These are phyloP conservation scores for Teratosphaeriaceae sp. DNA, from an alignment of 2,329 filamentous ascomycete species.

Conservation along the genomic window DNA sequence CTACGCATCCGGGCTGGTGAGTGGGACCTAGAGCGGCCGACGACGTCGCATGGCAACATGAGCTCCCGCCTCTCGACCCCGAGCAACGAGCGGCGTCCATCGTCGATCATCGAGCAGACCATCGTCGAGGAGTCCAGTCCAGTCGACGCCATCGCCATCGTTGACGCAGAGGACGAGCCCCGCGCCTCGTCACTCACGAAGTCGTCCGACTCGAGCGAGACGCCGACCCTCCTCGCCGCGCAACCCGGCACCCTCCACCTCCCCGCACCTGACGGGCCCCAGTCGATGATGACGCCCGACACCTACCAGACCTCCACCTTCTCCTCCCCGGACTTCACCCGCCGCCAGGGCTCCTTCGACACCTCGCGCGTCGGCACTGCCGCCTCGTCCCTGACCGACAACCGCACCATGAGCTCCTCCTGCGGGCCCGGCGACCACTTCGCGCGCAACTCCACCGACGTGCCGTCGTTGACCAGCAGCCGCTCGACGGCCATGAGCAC, in stretches of 20 bases:
- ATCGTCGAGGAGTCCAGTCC: conserved; percentile 31
- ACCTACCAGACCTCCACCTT: conserved; percentile 51
- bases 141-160: conserved; percentile 38
- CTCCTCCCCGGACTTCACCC: conserved; percentile 59
- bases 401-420: conserved; percentile 63
- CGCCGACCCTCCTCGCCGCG: conserved; percentile 28
- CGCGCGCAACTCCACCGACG: conserved; percentile 62
- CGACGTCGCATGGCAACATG: conserved; percentile 13
- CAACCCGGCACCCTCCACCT: conserved; percentile 30
- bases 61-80: conserved; percentile 19
- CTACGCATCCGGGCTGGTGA: conserved; percentile 16
- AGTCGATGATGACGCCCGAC: conserved; percentile 58
- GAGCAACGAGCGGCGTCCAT: conserved; percentile 20
- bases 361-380: conserved; percentile 67
- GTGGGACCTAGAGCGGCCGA: conserved; percentile 18
- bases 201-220: conserved; percentile 44
- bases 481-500: conserved; percentile 68
- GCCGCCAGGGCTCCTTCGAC: conserved; percentile 59
- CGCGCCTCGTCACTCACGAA: conserved; percentile 43
- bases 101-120: conserved; percentile 28
- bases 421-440: conserved; percentile 69
- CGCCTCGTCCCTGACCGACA: conserved; percentile 66
- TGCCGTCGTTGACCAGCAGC: conserved; percentile 68
- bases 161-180: conserved; percentile 42
- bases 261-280: conserved; percentile 27